Conservation (phyloP, 1,284 basidiomycete genomes). For the Sporisorium reilianum region DNA sequence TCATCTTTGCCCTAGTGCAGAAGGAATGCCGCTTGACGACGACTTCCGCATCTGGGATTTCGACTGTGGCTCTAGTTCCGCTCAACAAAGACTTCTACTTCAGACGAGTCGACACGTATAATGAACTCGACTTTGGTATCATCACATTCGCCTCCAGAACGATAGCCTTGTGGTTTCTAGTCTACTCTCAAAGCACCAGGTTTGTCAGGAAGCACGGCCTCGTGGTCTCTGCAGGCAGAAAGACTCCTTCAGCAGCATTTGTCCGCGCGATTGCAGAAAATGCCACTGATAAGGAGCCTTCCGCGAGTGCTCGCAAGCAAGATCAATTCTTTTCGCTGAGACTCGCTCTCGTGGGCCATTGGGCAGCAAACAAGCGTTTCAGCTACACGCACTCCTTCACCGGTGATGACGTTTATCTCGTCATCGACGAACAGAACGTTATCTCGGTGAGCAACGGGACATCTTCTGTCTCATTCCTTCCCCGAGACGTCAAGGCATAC, state of each 20-base stretch:
- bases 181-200: slow-evolving; percentile 4
- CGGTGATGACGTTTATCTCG: not conserved
- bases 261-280: slow-evolving; percentile 27
- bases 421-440: slow-evolving; percentile 9
- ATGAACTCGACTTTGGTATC: slow-evolving; percentile 8
- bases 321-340: slow-evolving; percentile 2
- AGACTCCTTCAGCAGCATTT: slow-evolving; percentile 12
- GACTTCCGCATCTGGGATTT: not conserved
- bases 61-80: not conserved
- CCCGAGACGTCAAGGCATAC: slow-evolving; percentile 21
- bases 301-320: slow-evolving; percentile 8
- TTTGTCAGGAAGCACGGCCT: slow-evolving; percentile 10
- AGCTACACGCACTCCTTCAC: not conserved
- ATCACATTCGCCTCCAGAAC: slow-evolving; percentile 18
- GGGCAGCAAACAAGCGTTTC: slow-evolving; percentile 12
- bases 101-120: not conserved
- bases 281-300: slow-evolving; percentile 16
- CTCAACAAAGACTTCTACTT: slow-evolving; percentile 39
- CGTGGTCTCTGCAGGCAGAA: not conserved
- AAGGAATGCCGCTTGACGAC: slow-evolving; percentile 2
- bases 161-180: slow-evolving; percentile 31
- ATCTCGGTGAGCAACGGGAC: not conserved
- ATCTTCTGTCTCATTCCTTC: slow-evolving; percentile 23
- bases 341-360: slow-evolving; percentile 14
- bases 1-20: slow-evolving; percentile 23